Conservation (phyloP, 2,329 filamentous ascomycete species). For the Hypoxylon sp. region DNA sequence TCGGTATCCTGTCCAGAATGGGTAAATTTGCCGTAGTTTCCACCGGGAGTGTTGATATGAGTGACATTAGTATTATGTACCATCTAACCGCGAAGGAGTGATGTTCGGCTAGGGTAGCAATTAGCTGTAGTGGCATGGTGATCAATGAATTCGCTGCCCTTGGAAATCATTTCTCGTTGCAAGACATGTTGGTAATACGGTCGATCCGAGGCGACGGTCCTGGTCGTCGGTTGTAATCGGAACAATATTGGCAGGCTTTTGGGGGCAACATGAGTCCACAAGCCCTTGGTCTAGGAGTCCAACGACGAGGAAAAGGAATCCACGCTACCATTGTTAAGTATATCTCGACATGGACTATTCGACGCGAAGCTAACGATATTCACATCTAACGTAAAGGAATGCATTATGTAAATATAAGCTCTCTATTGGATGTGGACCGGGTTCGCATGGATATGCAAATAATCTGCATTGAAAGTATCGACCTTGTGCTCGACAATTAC, state of each 20-base stretch:
- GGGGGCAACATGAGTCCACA: not conserved
- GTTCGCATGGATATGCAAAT: too few species aligned
- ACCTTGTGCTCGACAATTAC: too few species aligned
- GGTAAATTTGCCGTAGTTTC: slow-evolving; percentile 43
- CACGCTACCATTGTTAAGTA: not conserved
- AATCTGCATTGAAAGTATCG: too few species aligned
- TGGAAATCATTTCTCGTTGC: slow-evolving; percentile 43
- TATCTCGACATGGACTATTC: not conserved
- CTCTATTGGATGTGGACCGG: too few species aligned
- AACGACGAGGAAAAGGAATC: not conserved
- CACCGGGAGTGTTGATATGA: slow-evolving; percentile 34
- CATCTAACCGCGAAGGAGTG: slow-evolving; percentile 47
- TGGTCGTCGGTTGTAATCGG: slow-evolving; percentile 52
- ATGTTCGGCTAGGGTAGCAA: slow-evolving; percentile 51
- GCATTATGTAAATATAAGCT: too few species aligned
- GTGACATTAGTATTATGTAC: slow-evolving; percentile 53
- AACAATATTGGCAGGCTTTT: slow-evolving; percentile 41
- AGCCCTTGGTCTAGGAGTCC: not conserved
- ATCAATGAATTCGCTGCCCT: slow-evolving; percentile 49
- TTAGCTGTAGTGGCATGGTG: slow-evolving; percentile 52
- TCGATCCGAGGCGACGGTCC: slow-evolving; percentile 42
- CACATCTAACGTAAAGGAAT: not conserved
- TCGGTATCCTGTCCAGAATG: slow-evolving; percentile 30
- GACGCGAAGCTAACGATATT: not conserved
- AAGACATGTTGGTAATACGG: slow-evolving; percentile 38